A percentile compares a stretch with the other conserved stretches of the same genome.
Evolutionary conservation across 148 eudicot species (phyloP).

Genomic region (Rhododendron vialii): DNA sequence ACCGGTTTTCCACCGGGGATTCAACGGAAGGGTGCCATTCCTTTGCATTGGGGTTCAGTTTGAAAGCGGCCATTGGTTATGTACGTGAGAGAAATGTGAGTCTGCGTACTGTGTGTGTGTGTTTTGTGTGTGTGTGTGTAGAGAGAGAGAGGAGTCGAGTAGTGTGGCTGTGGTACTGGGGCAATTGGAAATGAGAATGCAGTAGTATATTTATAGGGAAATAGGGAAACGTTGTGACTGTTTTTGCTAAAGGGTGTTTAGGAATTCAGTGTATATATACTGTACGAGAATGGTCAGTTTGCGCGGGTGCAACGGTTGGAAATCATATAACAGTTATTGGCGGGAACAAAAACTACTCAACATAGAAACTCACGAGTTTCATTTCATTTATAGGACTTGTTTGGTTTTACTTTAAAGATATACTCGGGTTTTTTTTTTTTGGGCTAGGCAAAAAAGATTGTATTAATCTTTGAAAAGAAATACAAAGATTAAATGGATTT

Average conservation of each 20-base stretch:
- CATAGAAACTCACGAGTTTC: too few species aligned
- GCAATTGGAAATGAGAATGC: background rate
- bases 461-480: too few species aligned
- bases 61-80: background rate
- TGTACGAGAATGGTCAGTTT: background rate
- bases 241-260: background rate
- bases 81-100: background rate
- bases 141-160: background rate
- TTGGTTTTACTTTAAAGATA: too few species aligned
- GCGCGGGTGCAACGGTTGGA: background rate
- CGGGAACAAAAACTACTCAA: too few species aligned
- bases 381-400: too few species aligned
- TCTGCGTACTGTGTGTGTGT: background rate
- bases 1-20: background rate
- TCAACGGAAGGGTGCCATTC: slow-evolving; percentile 10
- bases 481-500: too few species aligned
- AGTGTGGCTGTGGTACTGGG: background rate
- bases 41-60: slow-evolving; percentile 13
- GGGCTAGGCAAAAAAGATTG: too few species aligned
- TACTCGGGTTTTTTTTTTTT: too few species aligned
- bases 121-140: background rate
- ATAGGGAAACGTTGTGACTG: background rate
- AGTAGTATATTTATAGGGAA: background rate
- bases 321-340: too few species aligned
- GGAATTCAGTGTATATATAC: background rate